Base-by-base conservation (phyloP, 805 yeast genomes). In the Candida khao-thaluensis region DNA sequence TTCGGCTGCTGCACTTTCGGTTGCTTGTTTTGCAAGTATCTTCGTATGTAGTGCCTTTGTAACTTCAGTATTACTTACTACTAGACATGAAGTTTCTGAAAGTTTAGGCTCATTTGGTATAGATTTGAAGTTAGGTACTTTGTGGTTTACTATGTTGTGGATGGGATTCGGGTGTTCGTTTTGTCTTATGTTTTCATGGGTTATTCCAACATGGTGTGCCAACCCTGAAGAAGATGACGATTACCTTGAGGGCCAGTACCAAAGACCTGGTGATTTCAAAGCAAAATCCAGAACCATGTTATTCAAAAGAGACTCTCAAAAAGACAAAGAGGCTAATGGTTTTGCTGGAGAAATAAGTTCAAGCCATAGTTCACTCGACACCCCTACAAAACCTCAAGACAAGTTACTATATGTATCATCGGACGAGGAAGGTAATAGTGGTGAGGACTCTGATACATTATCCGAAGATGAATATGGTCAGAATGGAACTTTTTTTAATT, bases 21-120 rank as follows among this genome's bases (percentile, higher is more conserved):
- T 69, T 8, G 12, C 59, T 2, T 23, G 35, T 10, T 41, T 42
- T 21, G 58, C 52, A 6, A 12, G 65, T 0, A 42, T 71, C 7
- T 42, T 63, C n/a, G 18, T 52, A 0, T 53, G 61, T 7, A 64
- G 71, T 0, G 49, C 61, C 5, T 35, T 61, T 1, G 53, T 69
- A 28, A 58, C 71, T 0, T 33, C 51, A 11, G 42, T 64, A 16
- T 43, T 66, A 11, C 17, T 37, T 4, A 33, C 36, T 1, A 49
- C 72, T 10, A 54, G 53, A 40, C 21, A 9, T 2, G 66, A 57
- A 16, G 57, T 66, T 10, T 30, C 27, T 4, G 37, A 21, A 6
- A 68, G 64, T 16, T 54, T 79, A 26, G 66, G 70, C 1, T 53
- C 52, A 4, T 80, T 67, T 54, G 83, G 84, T 0, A 58, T 80